These are phyloP conservation scores for Gaeumannomyces tritici DNA, from an alignment of 2,329 filamentous ascomycete genomes.

Conservation along the genomic window DNA sequence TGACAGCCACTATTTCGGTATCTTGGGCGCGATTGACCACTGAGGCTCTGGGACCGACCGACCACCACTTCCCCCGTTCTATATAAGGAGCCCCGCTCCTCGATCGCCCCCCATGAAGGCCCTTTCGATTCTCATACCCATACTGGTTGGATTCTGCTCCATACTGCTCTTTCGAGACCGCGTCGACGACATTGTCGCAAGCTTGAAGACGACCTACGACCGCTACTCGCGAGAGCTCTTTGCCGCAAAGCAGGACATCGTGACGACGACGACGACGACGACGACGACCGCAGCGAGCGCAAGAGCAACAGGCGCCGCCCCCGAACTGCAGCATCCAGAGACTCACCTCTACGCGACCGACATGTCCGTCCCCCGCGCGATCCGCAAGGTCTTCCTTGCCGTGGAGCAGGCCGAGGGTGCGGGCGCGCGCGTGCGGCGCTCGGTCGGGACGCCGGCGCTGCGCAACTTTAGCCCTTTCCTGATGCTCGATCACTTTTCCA, in stretches of 20 bases:
- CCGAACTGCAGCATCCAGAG: conserved; percentile 1
- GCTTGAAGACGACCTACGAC: conserved; percentile 8
- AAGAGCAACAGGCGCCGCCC: background rate
- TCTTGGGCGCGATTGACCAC: background rate
- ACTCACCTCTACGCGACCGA: conserved; percentile 27
- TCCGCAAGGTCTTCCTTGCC: conserved; percentile 76
- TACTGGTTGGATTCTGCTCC: conserved; percentile 27
- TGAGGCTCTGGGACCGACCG: background rate
- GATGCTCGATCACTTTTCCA: conserved; percentile 90
- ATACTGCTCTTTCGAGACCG: conserved; percentile 21
- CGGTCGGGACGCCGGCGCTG: conserved; percentile 74
- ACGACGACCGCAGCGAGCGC: background rate
- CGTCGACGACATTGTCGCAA: conserved; percentile 14
- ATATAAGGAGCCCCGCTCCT: background rate
- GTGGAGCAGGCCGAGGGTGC: conserved; percentile 80
- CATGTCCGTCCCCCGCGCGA: conserved; percentile 63
- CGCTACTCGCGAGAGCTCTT: background rate
- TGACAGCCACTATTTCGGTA: background rate
- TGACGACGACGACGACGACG: background rate
- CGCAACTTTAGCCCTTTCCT: conserved; percentile 87
- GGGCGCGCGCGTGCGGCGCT: conserved; percentile 77
- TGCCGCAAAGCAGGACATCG: background rate
- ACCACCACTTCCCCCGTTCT: background rate
- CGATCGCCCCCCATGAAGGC: conserved; percentile 24
- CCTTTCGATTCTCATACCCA: conserved; percentile 25